Evolutionary conservation across 768 basidiomycete genomes (phyloP).

Genomic region (Kwoniella sp.): DNA sequence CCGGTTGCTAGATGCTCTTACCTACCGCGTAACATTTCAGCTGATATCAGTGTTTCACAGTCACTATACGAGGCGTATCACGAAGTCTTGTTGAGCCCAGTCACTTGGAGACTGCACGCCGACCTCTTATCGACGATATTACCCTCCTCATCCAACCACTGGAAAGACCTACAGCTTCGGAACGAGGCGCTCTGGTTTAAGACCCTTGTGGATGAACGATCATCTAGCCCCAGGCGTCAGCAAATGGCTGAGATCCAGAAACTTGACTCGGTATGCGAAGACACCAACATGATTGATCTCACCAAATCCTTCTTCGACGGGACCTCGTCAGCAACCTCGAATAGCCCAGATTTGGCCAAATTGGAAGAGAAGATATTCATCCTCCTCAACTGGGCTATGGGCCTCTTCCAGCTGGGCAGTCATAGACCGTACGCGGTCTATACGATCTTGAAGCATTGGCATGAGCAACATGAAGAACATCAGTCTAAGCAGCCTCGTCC

Average conservation of each 20-base stretch:
- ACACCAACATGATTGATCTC: conserved; percentile 45
- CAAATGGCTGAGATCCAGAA: conserved; percentile 52
- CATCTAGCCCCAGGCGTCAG: conserved; percentile 44
- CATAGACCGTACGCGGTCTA: conserved; percentile 49
- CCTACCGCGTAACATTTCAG: not conserved
- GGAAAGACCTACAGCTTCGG: conserved; percentile 12
- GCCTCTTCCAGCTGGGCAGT: conserved; percentile 42
- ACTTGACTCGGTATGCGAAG: conserved; percentile 47
- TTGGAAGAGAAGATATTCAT: conserved; percentile 46
- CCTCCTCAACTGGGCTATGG: conserved; percentile 50
- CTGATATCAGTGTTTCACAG: conserved; percentile 7
- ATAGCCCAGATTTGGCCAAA: conserved; percentile 29
- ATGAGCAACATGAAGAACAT: conserved; percentile 35
- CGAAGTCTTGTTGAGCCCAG: conserved; percentile 36
- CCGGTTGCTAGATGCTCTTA: not conserved
- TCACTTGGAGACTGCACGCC: conserved; percentile 30
- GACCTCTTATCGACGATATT: conserved; percentile 16
- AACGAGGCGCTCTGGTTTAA: conserved; percentile 33
- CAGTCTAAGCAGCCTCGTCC: conserved; percentile 16
- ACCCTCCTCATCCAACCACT: conserved; percentile 1
- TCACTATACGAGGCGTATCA: conserved; percentile 28
- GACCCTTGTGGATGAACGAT: conserved; percentile 24
- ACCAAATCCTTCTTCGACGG: conserved; percentile 47
- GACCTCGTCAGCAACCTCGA: conserved; percentile 26
- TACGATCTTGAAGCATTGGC: conserved; percentile 46